Evolutionary conservation across 164 flowering plant species (phyloP).

Genomic region (Vitis amurensis): DNA sequence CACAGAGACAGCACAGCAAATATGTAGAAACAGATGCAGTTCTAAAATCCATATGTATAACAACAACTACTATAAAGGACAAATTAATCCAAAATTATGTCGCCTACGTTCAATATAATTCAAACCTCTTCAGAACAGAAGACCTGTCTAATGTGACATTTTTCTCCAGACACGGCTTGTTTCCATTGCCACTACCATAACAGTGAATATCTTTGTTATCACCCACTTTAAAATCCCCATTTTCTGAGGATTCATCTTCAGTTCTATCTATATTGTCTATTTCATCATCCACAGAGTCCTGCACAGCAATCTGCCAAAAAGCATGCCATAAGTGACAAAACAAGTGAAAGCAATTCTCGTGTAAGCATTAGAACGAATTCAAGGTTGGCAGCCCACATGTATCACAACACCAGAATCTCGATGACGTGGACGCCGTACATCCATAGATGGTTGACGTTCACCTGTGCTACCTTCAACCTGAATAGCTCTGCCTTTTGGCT

Average conservation of each 20-base stretch:
- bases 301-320: slow-evolving; percentile 44
- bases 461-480: slow-evolving; percentile 50
- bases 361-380: not conserved
- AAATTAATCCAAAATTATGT: not conserved
- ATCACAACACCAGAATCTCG: slow-evolving; percentile 71
- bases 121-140: slow-evolving; percentile 15
- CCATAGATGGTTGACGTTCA: slow-evolving; percentile 59
- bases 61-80: not conserved
- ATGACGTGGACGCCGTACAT: slow-evolving; percentile 35
- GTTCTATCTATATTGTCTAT: slow-evolving; percentile 8
- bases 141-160: slow-evolving; percentile 7
- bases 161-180: slow-evolving; percentile 16
- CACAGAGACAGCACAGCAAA: not conserved
- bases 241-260: slow-evolving; percentile 15
- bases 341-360: not conserved
- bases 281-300: slow-evolving; percentile 28
- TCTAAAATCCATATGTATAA: not conserved
- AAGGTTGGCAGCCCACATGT: slow-evolving; percentile 33
- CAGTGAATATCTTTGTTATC: slow-evolving; percentile 11
- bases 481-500: slow-evolving; percentile 64
- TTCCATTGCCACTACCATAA: slow-evolving; percentile 15
- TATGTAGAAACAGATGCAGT: not conserved
- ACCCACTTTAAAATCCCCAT: slow-evolving; percentile 15
- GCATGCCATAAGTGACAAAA: slow-evolving; percentile 2
- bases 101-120: not conserved